These are phyloP conservation scores for Sporothrix protearum DNA, from an alignment of 2,329 filamentous ascomycete genomes.

Conservation along the genomic window DNA sequence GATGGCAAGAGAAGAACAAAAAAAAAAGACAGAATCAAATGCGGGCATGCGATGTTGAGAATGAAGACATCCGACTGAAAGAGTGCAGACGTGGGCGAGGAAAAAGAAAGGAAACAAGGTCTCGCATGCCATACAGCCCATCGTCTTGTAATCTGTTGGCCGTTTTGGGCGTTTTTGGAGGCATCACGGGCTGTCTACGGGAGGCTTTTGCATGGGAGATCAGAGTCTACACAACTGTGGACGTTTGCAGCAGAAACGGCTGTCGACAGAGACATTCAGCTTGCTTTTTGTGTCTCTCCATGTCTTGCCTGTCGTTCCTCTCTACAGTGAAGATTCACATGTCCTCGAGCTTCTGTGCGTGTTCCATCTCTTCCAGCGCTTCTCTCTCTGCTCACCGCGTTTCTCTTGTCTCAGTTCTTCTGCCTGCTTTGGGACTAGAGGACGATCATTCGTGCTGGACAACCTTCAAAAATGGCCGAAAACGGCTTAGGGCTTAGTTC, in stretches of 20 bases:
- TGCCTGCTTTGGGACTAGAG: neutral
- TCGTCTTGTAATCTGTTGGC: neutral
- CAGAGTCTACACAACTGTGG: neutral
- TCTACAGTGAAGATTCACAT: neutral
- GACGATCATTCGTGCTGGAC: neutral
- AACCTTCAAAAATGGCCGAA: neutral
- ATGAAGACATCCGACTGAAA: neutral
- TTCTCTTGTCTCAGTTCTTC: neutral
- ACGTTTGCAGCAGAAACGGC: slow-evolving; percentile 12
- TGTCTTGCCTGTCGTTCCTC: neutral
- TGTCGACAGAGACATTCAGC: neutral
- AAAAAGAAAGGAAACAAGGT: neutral
- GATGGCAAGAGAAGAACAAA: no score
- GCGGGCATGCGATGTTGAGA: slow-evolving; percentile 1
- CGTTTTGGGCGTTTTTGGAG: slow-evolving; percentile 6
- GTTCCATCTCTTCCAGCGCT: neutral
- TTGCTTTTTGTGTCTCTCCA: neutral
- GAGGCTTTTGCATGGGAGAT: neutral
- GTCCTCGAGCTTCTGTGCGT: neutral
- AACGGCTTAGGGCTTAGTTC: neutral
- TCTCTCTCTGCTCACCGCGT: neutral
- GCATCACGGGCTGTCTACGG: neutral
- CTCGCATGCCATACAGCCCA: neutral
- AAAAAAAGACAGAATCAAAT: neutral
- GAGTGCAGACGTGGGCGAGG: neutral